Percentiles rank a stretch among this genome's conserved stretches.
phyloP scores from a whole-genome alignment of 192 early-diverging fungal species.

The Linnemannia schmuckeri region DNA sequence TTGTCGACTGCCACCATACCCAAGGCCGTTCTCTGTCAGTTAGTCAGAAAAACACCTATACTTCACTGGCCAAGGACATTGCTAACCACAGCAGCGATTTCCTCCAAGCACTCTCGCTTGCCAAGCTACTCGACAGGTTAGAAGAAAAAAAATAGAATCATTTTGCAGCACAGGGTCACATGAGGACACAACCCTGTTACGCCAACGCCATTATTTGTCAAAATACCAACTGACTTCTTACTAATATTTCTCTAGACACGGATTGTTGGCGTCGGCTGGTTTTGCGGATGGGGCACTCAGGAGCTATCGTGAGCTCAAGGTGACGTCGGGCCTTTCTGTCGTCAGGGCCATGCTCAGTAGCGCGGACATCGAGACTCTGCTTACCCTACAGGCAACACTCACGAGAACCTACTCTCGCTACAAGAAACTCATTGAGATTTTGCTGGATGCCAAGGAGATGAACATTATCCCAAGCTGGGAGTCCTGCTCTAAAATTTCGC shows the following conservation, averaged over 20 bases:
- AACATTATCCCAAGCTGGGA: conserved; percentile 31
- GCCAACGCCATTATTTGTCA: not conserved
- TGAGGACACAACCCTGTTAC: not conserved
- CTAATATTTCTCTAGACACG: conserved; percentile 22
- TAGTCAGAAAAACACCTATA: conserved; percentile 24
- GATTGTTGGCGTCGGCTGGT: conserved; percentile 19
- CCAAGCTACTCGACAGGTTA: conserved; percentile 47
- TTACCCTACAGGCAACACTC: conserved; percentile 33
- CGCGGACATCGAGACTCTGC: conserved; percentile 32
- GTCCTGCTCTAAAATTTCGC: conserved; percentile 37
- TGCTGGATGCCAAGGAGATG: conserved; percentile 54
- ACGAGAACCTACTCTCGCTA: conserved; percentile 19
- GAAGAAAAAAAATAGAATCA: too few species aligned
- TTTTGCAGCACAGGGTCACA: too few species aligned
- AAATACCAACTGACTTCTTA: not conserved
- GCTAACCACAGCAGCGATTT: conserved; percentile 51
- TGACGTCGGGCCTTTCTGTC: conserved; percentile 12
- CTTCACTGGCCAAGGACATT: conserved; percentile 36
- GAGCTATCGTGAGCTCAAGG: conserved; percentile 39
- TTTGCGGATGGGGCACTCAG: conserved; percentile 33
- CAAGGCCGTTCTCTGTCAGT: conserved; percentile 20
- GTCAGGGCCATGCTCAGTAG: conserved; percentile 16
- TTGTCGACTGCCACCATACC: conserved; percentile 37
- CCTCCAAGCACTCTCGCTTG: conserved; percentile 36
- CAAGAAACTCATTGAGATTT: conserved; percentile 47